A percentile compares a stretch with the other conserved stretches of the same genome.
phyloP scores from a whole-genome alignment of 768 basidiomycete species.

The Mycena crocata region DNA sequence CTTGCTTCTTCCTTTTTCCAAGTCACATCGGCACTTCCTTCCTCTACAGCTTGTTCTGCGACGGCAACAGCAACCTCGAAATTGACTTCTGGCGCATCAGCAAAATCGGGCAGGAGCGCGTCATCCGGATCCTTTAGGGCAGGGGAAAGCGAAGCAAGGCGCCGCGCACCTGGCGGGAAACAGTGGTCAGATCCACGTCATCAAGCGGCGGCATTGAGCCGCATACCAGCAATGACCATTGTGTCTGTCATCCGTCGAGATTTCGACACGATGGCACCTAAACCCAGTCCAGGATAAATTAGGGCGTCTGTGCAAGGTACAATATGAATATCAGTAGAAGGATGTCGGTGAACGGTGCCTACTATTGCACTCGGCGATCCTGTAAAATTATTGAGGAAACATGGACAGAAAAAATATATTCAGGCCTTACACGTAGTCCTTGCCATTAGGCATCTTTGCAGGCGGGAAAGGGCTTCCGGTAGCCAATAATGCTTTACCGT shows the following conservation, averaged over 20 bases:
- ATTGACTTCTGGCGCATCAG: slow-evolving; percentile 77
- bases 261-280: slow-evolving; percentile 79
- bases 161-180: slow-evolving; percentile 57
- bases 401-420: neutral
- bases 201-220: neutral
- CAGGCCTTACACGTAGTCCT: slow-evolving; percentile 70
- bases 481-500: slow-evolving; percentile 82
- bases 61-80: slow-evolving; percentile 88
- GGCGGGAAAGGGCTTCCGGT: slow-evolving; percentile 89
- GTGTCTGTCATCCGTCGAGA: slow-evolving; percentile 76
- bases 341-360: slow-evolving; percentile 31
- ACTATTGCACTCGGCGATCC: slow-evolving; percentile 83
- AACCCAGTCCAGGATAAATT: slow-evolving; percentile 88
- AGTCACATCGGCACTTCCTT: slow-evolving; percentile 70
- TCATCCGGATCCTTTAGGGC: slow-evolving; percentile 77
- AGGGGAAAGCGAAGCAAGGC: slow-evolving; percentile 82
- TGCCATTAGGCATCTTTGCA: slow-evolving; percentile 73
- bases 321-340: neutral
- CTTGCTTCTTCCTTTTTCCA: slow-evolving; percentile 72
- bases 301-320: slow-evolving; percentile 62
- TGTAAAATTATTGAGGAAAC: slow-evolving; percentile 38
- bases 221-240: slow-evolving; percentile 80
- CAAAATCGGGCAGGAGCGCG: slow-evolving; percentile 82
- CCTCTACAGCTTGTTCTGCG: slow-evolving; percentile 79
- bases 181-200: neutral